Conservation (phyloP, 768 basidiomycete genomes). For the Leccinum uliginosum region DNA sequence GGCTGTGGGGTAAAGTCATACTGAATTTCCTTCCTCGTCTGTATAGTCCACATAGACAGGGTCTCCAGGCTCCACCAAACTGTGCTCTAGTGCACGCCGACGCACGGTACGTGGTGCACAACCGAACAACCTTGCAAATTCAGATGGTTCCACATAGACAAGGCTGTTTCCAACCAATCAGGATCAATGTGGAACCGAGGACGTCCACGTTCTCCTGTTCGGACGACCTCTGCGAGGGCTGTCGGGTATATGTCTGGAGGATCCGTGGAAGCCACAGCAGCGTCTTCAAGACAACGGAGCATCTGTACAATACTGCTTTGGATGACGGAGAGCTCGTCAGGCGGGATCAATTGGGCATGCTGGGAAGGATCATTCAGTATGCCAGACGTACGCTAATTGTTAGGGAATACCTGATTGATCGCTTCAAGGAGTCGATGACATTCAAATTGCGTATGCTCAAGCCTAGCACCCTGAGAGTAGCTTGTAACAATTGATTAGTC, state of each 20-base stretch:
- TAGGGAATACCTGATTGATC: neutral
- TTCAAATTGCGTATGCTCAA: neutral
- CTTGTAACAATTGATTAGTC: neutral
- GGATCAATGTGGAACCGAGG: neutral
- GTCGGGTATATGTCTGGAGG: neutral
- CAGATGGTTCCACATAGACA: neutral
- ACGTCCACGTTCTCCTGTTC: neutral
- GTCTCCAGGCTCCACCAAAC: neutral
- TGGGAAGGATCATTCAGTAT: neutral
- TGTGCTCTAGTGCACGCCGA: neutral
- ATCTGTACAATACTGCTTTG: neutral
- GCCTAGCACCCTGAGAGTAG: neutral
- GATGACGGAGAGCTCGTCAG: neutral
- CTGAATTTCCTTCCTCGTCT: neutral
- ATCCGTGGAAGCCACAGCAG: neutral
- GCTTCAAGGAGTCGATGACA: neutral
- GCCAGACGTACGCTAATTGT: neutral
- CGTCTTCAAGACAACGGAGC: neutral
- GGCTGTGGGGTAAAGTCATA: neutral
- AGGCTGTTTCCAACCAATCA: neutral
- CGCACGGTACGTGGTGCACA: neutral
- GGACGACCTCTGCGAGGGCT: neutral
- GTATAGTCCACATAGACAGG: neutral
- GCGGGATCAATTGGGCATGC: neutral
- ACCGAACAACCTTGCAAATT: neutral